Base-by-base conservation (phyloP, 441 rosid genomes). In the Breynia disticha region DNA sequence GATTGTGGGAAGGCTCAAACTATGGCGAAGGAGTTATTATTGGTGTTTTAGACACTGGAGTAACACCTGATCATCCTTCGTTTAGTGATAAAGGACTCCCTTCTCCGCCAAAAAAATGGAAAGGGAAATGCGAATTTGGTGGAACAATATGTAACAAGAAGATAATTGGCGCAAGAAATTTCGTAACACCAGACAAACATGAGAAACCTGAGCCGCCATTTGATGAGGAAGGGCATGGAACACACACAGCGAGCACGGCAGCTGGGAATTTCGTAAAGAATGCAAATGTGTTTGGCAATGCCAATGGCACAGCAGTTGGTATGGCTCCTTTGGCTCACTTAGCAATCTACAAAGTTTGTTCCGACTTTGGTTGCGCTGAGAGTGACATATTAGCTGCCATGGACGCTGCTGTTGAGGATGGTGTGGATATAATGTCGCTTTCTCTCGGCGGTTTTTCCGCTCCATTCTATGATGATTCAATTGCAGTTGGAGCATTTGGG, bases 301-400 rank as follows among this genome's bases (percentile, higher is more conserved):
- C 90, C 16, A 79, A 73, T 47, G 96, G 95, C n/a, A 82, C 88
- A 13, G 94, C 98, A 1, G 77, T 55, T 5, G 98, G 96, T 0
- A 79, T 85, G 41, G 87, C 96, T 10, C 96, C 95, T n/a, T 61
- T 51, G 54, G 95, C 93, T 46, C 89, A 83, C 70, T 28, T 87
- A 19, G 95, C 88, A 5, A 66, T 85, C 11, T 90, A 87, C 67
- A 81, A 77, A 59, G 88, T 80, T 20, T 84, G 95, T 17, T 64
- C 60, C 0, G 67, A 64, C 0, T 71, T 19, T 0, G 63, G 56
- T 7, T 89, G 94, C 49, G 19, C 52, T 4, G 90, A 81, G 4
- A 60, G 79, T 19, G 95, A 79, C 50, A 64, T 74, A 54, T 28
- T 86, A 50, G 73, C 77, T 1, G 88, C 65, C 32, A 77, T 81